Base-by-base conservation (phyloP, 2,329 filamentous ascomycete genomes). In the Cytospora schulzeri region DNA sequence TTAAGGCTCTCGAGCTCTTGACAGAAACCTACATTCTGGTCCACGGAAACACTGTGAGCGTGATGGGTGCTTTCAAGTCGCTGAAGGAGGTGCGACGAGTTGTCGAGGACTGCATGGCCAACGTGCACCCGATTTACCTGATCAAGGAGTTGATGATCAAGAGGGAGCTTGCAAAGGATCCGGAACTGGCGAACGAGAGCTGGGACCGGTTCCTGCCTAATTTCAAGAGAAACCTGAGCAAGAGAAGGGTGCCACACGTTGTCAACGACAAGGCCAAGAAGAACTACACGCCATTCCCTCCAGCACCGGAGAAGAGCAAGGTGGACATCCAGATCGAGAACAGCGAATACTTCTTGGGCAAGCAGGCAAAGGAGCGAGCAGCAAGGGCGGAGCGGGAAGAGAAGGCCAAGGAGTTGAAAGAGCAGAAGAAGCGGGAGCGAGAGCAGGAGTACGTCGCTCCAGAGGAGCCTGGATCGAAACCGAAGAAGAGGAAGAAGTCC, bases 231-330 rank as follows among this genome's bases (percentile, higher is more conserved):
- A 94, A 90, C 63, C 84, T 98, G 69, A 93, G 87, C 80, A 93
- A 93, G 81, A 85, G 95, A 70, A 86, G 87, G 70, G 87, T 89
- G 71, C 96, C 95, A 0, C 86, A 87, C 82, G 92, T 91, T 73
- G 88, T 99, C 74, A 92, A 87, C 61, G 93, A 99, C 82, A 99
- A 99, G 85, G 79, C 82, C 75, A 96, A 94, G 85, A 98, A 97
- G 85, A 79, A 83, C 15, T 99, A 97, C 83, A 99, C 96, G 69
- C 94, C 95, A 12, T 99, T 99, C 88, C 95, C 95, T 57, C 95
- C 95, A 8, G 87, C 93, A 52, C 93, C 93, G 69, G 94, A 99
- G 84, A 97, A 97, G 91, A 97, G 93, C 87, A 99, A 98, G 87
- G 86, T 99, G 71, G 95, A 99, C 78, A 80, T 93, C 78, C 94